Base-by-base conservation (phyloP, 208 protist species). In the Trypanosoma cruzi region DNA sequence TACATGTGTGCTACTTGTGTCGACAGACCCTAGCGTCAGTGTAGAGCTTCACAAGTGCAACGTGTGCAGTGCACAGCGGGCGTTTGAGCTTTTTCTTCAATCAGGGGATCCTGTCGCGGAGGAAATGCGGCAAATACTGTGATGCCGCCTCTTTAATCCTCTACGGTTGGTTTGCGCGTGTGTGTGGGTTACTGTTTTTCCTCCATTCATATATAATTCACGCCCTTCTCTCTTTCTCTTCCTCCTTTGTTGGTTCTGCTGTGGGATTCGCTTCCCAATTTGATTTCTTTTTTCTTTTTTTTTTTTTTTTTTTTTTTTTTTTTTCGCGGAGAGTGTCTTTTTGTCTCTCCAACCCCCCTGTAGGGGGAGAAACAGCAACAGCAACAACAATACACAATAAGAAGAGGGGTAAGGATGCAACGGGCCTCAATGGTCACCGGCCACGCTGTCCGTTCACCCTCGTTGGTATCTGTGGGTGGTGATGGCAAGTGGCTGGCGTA, bases 1-100 rank as follows among this genome's bases (percentile, higher is more conserved):
- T 78, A 94, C 88, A 11, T 80, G 92, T 58, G 92, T 96, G 18
- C 70, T 96, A 18, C 82, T 96, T 37, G 85, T 95, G 0, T 95
- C 85, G 56, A 81, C 87, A 22, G 84, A 93, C 60, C 73, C 92
- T 28, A 73, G 56, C 4, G 75, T 91, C 22, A 90, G 68, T 61
- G 87, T 94, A 24, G 85, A 91, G 64, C 79, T 95, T 58, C 92
- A 96, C 68, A 77, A 79, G 49, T 75, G 89, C 32, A 96, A 95
- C 71, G 83, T 96, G 4, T 68, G 69, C n/a, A 80, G 84, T 14
- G 89, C 82, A 7, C 73, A 81, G 7, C 68, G 66, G 0, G 66
- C 75, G 24, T 95, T 96, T 68, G 66, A 84, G 58, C 50, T 73
- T 26, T 96, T 95, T 67, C 80, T 96, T 8, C 73, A 80, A 36